Evolutionary conservation across 306 rosid genomes (phyloP), one percentile per base, ranked within the genome.

Genomic region (Prunus mongolica): DNA sequence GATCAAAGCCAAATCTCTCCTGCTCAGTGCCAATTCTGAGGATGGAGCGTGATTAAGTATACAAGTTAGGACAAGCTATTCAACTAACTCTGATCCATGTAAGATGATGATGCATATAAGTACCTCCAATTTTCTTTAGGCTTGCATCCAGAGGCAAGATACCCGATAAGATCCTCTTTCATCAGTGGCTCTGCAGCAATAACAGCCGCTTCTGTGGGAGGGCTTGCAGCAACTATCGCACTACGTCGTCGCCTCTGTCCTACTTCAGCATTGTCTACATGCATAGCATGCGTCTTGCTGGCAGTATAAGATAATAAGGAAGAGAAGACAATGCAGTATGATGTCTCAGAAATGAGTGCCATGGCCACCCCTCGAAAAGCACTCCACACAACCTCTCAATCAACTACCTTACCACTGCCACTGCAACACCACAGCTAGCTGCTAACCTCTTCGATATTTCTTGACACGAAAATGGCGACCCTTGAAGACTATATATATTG

Each of bases 1-100:
- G 70, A 78, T 96, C 93, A 81, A 96, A 92, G 65, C 99, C 98
- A 76, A 96, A 96, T 90, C 92, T 96, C 90, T 96, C 99, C 38
- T 96, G 99, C 79, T 96, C 99, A 74, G 99, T 92, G 69, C 99
- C 99, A 79, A 96, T 91, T 88, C 99, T 96, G 94, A 61, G 46
- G 60, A 27, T 73, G 46, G 8, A 61, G 47, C 51, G 27, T 16
- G 66, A 20, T 27, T 4, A 27, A 49, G 27, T 10, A 18, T 27
- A 25, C 12, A 25, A 47, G 11, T 16, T 44, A 73, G 46, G 47
- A 60, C 12, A 18, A 24, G 51, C 44, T 27, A 60, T 73, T 58
- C 69, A 61, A 25, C 46, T 60, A 46, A 45, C 60, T 25, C 1
- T 10, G 54, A 3, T 60, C 56, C 8, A 25, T 56, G 56, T 65